Percentiles rank a stretch among this genome's conserved stretches.
Conservation (phyloP, 1,284 basidiomycete genomes). For the Chondrostereum purpureum region DNA sequence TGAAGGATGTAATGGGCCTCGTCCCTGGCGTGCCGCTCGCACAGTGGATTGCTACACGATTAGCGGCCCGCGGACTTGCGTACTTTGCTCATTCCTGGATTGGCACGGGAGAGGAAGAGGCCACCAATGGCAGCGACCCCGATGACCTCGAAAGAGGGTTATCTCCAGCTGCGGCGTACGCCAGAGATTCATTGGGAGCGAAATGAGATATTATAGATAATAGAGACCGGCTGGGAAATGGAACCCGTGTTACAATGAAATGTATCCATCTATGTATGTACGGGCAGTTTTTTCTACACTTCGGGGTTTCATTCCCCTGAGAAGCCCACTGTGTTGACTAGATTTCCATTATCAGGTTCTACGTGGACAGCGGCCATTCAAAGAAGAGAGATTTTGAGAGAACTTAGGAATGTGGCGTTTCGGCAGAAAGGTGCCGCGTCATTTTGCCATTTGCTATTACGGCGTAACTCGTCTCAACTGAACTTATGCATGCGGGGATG, state of each 20-base stretch:
- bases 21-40: constrained; percentile 58
- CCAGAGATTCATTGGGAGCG: no score
- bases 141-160: constrained; percentile 18
- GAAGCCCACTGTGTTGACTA: neutral
- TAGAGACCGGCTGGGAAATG: neutral
- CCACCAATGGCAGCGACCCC: constrained; percentile 16
- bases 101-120: constrained; percentile 13
- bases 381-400: no score
- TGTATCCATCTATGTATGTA: neutral
- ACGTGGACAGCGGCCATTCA: no score
- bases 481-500: no score
- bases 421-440: no score
- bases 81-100: constrained; percentile 30
- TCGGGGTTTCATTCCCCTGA: neutral
- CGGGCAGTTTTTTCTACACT: neutral
- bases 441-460: no score
- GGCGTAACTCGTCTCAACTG: no score
- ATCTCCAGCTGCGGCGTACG: constrained; percentile 14
- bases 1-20: constrained; percentile 61
- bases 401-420: no score
- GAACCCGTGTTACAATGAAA: neutral
- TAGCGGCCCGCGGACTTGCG: constrained; percentile 50
- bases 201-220: no score
- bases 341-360: no score
- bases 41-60: constrained; percentile 59